Base-by-base conservation (phyloP, 2,329 filamentous ascomycete genomes). In the Pseudocercospora fuligena region DNA sequence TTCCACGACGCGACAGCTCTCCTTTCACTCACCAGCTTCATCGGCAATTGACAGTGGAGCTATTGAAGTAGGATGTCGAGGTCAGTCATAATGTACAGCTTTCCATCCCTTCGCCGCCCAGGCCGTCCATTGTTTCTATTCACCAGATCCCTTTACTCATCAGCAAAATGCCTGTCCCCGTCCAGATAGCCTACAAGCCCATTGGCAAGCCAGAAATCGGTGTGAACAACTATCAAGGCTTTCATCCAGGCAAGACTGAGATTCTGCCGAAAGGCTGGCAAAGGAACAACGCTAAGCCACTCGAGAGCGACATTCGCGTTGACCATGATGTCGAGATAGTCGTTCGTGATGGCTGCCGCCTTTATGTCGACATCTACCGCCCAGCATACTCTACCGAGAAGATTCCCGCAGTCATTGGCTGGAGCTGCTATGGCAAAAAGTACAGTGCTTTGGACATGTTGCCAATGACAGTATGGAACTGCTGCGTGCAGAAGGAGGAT, bases 391-490 rank as follows among this genome's bases (percentile, higher is more conserved):
- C 27, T 31, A 16, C 59, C n/a, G 72, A 73, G 59, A 80, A 77
- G 51, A 71, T 83, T 0, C 82, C 83, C 1, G 82, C 81, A 1
- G 73, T 84, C 25, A 68, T 85, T 1, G 76, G 75, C 58, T 85
- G 81, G 81, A 79, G 77, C 6, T 79, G 78, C 14, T 84, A 81
- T 65, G 83, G 83, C 21, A 84, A 85, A 68, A 79, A 81, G 64
- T 81, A 79, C 62, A 69, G 75, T 16, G 78, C 77, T 2, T 69
- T 82, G 14, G 71, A 76, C 19, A 80, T 80, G 73, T 73, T 81
- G 2, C 74, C 78, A 1, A 81, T 80, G 72, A 77, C 75, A 1
- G 73, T 76, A 4, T 80, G 77, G 78, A 77, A 80, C 36, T 79
- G 78, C 60, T 79, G 81, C 6, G 76, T 83, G 6, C 64, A 69